Percentiles rank a stretch among this genome's conserved stretches.
These are phyloP conservation scores for Pichia sp. DNA, from an alignment of 1,139 yeast genomes.

Conservation along the genomic window DNA sequence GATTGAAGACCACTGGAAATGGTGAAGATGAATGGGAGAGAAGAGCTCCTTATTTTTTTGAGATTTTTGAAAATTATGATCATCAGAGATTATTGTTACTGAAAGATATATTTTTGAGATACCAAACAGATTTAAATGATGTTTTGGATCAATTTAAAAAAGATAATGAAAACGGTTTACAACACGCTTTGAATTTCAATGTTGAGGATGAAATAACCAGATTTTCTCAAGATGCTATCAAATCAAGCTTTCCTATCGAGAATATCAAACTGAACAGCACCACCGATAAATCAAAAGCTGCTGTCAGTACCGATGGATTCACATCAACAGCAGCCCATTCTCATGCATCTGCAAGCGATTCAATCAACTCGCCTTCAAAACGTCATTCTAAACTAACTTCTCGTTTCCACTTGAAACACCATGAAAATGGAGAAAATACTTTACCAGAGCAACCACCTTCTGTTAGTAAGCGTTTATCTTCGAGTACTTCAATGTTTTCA, in stretches of 20 bases:
- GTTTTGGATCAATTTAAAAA: conserved; percentile 37
- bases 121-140: conserved; percentile 54
- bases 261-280: conserved; percentile 6
- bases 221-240: conserved; percentile 38
- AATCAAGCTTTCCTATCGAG: conserved; percentile 18
- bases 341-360: not conserved
- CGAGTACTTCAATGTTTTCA: conserved; percentile 11
- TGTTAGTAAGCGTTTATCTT: conserved; percentile 8
- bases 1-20: conserved; percentile 24
- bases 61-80: conserved; percentile 71
- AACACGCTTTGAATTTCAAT: conserved; percentile 52
- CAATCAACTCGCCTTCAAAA: conserved; percentile 2
- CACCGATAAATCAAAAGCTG: conserved; percentile 8
- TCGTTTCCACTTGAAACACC: conserved; percentile 4
- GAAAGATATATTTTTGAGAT: conserved; percentile 61
- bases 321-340: conserved; percentile 2
- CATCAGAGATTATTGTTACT: conserved; percentile 54
- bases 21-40: conserved; percentile 49
- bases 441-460: not conserved
- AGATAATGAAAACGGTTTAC: conserved; percentile 58
- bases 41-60: conserved; percentile 72
- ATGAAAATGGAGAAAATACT: not conserved
- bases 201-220: conserved; percentile 51
- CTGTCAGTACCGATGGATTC: conserved; percentile 9
- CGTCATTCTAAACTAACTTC: conserved; percentile 7